Conservation (phyloP, 345 rosid species). For the Euphorbia tirucalli region DNA sequence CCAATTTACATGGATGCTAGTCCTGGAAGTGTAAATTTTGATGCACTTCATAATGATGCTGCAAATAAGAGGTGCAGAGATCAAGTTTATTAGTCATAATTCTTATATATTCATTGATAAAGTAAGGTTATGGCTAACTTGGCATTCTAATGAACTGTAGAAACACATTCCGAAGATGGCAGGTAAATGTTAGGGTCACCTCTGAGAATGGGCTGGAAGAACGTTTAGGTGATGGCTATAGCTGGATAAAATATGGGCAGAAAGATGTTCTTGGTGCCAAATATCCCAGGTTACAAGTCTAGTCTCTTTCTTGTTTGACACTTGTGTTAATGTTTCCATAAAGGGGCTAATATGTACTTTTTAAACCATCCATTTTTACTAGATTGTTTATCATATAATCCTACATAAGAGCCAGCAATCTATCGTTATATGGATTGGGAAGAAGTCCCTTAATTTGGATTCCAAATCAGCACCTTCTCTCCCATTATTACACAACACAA, state of each 20-base stretch:
- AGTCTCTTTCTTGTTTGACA: no score
- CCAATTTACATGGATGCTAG: conserved; percentile 1
- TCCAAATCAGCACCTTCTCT: no score
- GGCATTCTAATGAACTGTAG: neutral
- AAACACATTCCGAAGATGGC: no score
- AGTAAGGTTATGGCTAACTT: neutral
- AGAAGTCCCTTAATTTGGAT: no score
- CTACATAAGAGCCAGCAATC: neutral
- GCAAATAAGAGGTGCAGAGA: neutral
- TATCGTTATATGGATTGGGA: no score
- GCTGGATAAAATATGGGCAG: conserved; percentile 35
- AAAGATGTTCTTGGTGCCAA: neutral
- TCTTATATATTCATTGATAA: no score
- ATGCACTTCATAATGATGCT: neutral
- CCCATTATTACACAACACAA: conserved; percentile 17
- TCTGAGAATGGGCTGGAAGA: neutral
- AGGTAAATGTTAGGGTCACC: neutral
- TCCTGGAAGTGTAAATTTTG: neutral
- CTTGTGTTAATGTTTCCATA: neutral
- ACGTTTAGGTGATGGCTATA: neutral
- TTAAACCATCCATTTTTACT: no score
- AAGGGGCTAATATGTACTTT: neutral
- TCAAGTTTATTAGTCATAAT: neutral
- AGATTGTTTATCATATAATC: no score
- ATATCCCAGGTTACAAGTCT: neutral